Evolutionary conservation across 495 filamentous ascomycete species (phyloP), one percentile per base, ranked within the genome.

Genomic region (Cercophora samala): DNA sequence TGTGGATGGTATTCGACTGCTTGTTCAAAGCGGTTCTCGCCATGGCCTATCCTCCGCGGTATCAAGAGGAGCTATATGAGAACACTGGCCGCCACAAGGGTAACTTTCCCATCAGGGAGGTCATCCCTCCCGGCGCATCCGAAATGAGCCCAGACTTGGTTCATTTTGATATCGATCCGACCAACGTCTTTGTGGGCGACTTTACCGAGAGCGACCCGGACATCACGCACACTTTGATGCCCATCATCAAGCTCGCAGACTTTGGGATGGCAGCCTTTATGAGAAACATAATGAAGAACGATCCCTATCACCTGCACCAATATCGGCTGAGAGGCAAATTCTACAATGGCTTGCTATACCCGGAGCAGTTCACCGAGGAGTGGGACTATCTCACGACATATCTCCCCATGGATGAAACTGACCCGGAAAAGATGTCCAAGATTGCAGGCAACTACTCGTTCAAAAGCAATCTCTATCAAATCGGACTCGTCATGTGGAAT

Each of bases 231-330:
- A 56, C 53, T 0, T 11, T 56, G n/a, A 4, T 56, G 9, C 53
- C 53, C 53, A 56, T 56, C 18, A 19, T 56, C 15, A 56, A 56
- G 53, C n/a, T 56, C n/a, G 53, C 53, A 56, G 53, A 56, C 19
- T 23, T 56, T 8, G 53, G 53, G 6, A 9, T 56, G 8, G n/a
- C 53, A 23, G 5, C 5, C 0, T 19, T 23, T 18, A 23, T 56
- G 53, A 56, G 53, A 13, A 56, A 56, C 13, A 2, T 11, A 19
- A 56, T 15, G 53, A 3, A 3, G 19, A 56, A 9, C n/a, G n/a
- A 21, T 18, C 53, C 37, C 37, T 9, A 13, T 5, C 6, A 21
- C 18, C 21, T 56, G 53, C 53, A 23, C 22, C 4, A 9, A 9
- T 21, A 23, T 56, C n/a, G n/a, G n/a, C 3, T 8, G n/a, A 18